Evolutionary conservation across 768 basidiomycete species (phyloP), one percentile per base, ranked within the genome.

Genomic region (Boletus coccyginus): DNA sequence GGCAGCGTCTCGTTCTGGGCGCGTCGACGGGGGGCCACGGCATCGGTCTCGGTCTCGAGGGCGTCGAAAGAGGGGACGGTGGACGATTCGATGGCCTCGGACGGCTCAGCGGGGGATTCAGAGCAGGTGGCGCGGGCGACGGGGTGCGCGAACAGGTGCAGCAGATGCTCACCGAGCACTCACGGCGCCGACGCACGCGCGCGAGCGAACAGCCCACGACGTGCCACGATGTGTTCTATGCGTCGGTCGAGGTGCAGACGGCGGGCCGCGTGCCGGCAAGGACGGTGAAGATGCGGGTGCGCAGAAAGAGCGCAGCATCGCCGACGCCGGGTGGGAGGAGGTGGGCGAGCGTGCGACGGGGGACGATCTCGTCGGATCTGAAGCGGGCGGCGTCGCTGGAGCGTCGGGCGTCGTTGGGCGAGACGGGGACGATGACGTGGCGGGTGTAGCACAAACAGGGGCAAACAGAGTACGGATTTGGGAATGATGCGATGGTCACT

Each of bases 361-460:
- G 57, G 1, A 72, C 69, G 47, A 62, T 70, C 13, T 70, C 70
- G 33, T 69, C 70, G 0, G 68, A 70, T 55, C 27, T 70, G 56
- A 72, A 68, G 50, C 57, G 69, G 44, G 62, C 65, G 11, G 67
- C 65, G 46, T 69, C 60, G 40, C 16, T 71, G 43, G 63, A 59
- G 13, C 65, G 70, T 17, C 70, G 69, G 27, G 57, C 53, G 51
- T 65, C 61, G 52, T 43, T 65, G 62, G 41, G 42, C 35, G 50
- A 41, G 57, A 43, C 36, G 19, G 27, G n/a, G n/a, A 17, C 14
- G 36, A 10, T 69, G 68, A 70, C 63, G 68, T 71, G 68, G 68
- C 63, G 68, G 17, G 52, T 50, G 33, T 68, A 61, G 35, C 1
- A 46, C 50, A 66, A 68, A 67, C 45, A 67, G 4, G n/a, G 11